Conservation (phyloP, 805 yeast species). For the Hanseniaspora thailandica region DNA sequence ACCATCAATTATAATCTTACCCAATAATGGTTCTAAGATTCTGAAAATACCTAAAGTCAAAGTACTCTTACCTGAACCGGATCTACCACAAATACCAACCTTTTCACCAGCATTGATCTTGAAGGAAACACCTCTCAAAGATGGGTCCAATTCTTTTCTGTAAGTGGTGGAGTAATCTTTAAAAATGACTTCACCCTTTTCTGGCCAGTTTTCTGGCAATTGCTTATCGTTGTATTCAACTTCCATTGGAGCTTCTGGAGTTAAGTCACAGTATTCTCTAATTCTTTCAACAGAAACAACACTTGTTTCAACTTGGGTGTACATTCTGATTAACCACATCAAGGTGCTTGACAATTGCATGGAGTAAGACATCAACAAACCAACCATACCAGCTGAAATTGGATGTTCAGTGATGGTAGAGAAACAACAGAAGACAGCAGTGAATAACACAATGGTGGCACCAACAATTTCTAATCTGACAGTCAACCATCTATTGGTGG, state of each 20-base stretch:
- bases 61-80: constrained; percentile 67
- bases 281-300: constrained; percentile 60
- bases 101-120: constrained; percentile 45
- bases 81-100: constrained; percentile 64
- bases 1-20: constrained; percentile 45
- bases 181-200: constrained; percentile 39
- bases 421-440: constrained; percentile 36
- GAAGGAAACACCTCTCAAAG: constrained; percentile 38
- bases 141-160: constrained; percentile 48
- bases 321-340: constrained; percentile 45
- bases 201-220: constrained; percentile 40
- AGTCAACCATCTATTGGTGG: constrained; percentile 55
- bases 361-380: constrained; percentile 54
- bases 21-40: constrained; percentile 45
- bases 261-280: constrained; percentile 42
- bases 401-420: constrained; percentile 31
- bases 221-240: constrained; percentile 37
- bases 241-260: constrained; percentile 37
- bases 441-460: constrained; percentile 40
- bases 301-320: constrained; percentile 53
- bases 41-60: constrained; percentile 51
- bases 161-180: constrained; percentile 47
- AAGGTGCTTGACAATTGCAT: constrained; percentile 44
- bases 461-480: constrained; percentile 53
- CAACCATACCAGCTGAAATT: constrained; percentile 48